phyloP scores from a whole-genome alignment of 2,329 filamentous ascomycete species.

The Mycogone perniciosa region DNA sequence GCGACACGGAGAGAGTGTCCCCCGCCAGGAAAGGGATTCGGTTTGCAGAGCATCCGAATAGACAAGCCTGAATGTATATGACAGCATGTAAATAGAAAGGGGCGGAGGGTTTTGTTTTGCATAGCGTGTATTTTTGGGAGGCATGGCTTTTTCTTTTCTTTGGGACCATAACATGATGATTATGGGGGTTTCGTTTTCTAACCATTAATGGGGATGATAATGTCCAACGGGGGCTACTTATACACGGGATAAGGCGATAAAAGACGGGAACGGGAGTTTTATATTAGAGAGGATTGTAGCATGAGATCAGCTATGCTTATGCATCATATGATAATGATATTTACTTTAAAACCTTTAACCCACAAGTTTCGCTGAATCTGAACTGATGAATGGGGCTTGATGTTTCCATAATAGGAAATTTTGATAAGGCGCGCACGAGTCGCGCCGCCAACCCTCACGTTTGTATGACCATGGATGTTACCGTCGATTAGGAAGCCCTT shows the following conservation, averaged over 20 bases:
- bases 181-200: background rate
- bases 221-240: background rate
- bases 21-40: conserved; percentile 50
- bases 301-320: background rate
- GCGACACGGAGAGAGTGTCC: conserved; percentile 43
- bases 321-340: background rate
- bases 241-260: background rate
- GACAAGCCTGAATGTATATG: background rate
- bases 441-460: too few relatives aligned
- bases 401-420: too few relatives aligned
- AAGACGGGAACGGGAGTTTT: background rate
- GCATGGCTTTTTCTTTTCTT: too few relatives aligned
- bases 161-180: too few relatives aligned
- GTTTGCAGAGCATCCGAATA: conserved; percentile 46
- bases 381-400: too few relatives aligned
- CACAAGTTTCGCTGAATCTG: too few relatives aligned
- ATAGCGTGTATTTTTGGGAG: background rate
- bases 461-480: too few relatives aligned
- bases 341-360: background rate
- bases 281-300: background rate
- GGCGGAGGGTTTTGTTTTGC: background rate
- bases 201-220: background rate
- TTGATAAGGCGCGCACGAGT: too few relatives aligned
- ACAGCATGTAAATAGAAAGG: background rate
- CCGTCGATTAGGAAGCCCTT: too few relatives aligned